Conservation (phyloP, 2,329 filamentous ascomycete genomes). For the Didymella pomorum region DNA sequence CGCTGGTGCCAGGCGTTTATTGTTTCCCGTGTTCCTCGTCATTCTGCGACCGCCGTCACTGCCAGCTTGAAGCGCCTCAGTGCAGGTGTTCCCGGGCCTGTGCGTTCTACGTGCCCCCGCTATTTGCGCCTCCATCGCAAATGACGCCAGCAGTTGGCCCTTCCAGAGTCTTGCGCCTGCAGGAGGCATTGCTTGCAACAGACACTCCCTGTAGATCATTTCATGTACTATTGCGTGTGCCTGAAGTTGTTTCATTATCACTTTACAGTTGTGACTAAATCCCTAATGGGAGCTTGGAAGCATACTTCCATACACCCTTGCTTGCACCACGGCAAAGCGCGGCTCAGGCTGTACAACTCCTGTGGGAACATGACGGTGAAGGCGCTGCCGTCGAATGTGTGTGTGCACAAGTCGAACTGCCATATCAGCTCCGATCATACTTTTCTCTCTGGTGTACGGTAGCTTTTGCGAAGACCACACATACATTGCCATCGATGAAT, state of each 20-base stretch:
- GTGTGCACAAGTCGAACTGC: slow-evolving; percentile 1
- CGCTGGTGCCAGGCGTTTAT: background rate
- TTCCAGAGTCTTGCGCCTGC: slow-evolving; percentile 8
- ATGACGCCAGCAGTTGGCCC: slow-evolving; percentile 8
- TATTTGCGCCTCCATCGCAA: background rate
- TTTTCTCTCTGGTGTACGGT: background rate
- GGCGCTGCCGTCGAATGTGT: background rate
- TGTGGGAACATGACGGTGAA: slow-evolving; percentile 3
- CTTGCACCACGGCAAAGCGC: slow-evolving; percentile 1
- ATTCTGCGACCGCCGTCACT: background rate
- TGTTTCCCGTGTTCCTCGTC: background rate
- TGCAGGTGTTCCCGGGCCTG: background rate
- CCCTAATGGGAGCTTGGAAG: background rate
- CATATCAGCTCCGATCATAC: slow-evolving; percentile 3
- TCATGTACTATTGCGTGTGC: slow-evolving; percentile 3
- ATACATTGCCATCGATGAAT: slow-evolving; percentile 1
- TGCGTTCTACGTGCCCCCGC: background rate
- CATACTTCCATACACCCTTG: background rate
- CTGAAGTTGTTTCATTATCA: slow-evolving; percentile 3
- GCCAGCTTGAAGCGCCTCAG: background rate
- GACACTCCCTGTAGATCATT: background rate
- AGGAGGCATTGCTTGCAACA: background rate
- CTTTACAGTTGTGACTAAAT: slow-evolving; percentile 5
- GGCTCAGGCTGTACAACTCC: background rate
- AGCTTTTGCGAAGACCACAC: background rate